Evolutionary conservation across 2,329 filamentous ascomycete species (phyloP).

Genomic region (Microsporum ferrugineum): DNA sequence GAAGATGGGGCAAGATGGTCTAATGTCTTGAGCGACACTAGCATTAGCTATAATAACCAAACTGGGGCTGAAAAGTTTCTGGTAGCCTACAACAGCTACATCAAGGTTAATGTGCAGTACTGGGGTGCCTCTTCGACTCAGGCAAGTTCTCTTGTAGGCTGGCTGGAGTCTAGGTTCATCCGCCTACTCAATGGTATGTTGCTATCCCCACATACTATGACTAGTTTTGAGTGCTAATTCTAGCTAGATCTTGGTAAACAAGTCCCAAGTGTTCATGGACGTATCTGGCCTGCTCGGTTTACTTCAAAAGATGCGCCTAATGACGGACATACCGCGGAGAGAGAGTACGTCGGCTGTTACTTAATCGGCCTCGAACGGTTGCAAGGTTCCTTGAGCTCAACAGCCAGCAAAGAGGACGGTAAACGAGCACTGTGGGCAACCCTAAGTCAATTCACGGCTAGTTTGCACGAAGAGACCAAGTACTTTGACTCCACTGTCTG

Average conservation of each 20-base stretch:
- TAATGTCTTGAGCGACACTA: conserved; percentile 27
- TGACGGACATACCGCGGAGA: conserved; percentile 8
- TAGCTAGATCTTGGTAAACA: conserved; percentile 44
- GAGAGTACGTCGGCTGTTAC: conserved; percentile 50
- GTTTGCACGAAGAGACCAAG: conserved; percentile 25
- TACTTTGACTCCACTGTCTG: conserved; percentile 25
- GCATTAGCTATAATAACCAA: conserved; percentile 3
- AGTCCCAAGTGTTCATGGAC: conserved; percentile 41
- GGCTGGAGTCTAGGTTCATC: conserved; percentile 52
- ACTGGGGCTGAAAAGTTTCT: conserved; percentile 39
- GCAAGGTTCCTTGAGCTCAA: background rate
- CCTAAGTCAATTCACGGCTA: conserved; percentile 26
- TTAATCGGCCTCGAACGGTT: conserved; percentile 44
- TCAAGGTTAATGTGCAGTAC: conserved; percentile 53
- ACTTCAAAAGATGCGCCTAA: conserved; percentile 26
- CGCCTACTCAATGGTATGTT: conserved; percentile 47
- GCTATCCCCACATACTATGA: conserved; percentile 7
- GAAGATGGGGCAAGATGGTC: conserved; percentile 34
- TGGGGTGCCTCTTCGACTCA: conserved; percentile 50
- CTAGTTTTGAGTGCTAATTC: background rate
- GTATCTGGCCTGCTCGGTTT: conserved; percentile 55
- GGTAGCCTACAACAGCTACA: conserved; percentile 41
- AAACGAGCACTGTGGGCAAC: conserved; percentile 33
- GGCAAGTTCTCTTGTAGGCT: conserved; percentile 47
- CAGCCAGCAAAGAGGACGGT: conserved; percentile 27